Evolutionary conservation across 352 stramenopile genomes (phyloP).

Genomic region (Pythium insidiosum): DNA sequence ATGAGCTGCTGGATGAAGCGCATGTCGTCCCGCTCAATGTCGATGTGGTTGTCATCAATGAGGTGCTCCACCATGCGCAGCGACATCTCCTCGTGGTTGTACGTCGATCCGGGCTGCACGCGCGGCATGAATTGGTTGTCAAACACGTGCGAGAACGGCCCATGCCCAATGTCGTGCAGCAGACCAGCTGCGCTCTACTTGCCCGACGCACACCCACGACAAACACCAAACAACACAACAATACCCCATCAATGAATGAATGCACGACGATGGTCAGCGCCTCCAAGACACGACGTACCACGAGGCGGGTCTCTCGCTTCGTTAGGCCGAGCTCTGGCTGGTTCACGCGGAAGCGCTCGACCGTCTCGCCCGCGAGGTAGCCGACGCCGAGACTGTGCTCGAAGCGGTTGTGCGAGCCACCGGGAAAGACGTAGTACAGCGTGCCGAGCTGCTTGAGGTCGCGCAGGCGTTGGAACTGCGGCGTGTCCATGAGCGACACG

Average conservation of each 20-base stretch:
- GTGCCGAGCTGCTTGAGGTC: constrained; percentile 93
- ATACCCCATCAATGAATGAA: too few relatives aligned
- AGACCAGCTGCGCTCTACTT: constrained; percentile 70
- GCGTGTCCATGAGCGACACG: constrained; percentile 86
- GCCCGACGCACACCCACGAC: too few relatives aligned
- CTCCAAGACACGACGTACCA: constrained; percentile 24
- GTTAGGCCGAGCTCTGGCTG: constrained; percentile 90
- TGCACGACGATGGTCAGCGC: too few relatives aligned
- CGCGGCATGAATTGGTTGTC: constrained; percentile 86
- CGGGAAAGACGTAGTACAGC: constrained; percentile 83
- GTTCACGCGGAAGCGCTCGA: constrained; percentile 68
- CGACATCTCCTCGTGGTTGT: constrained; percentile 83
- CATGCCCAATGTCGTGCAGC: constrained; percentile 89
- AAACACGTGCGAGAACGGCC: constrained; percentile 95
- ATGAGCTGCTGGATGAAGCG: constrained; percentile 78
- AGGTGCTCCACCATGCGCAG: constrained; percentile 73
- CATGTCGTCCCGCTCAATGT: constrained; percentile 55
- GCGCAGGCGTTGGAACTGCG: constrained; percentile 92
- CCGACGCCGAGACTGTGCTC: constrained; percentile 94
- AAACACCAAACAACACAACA: too few relatives aligned
- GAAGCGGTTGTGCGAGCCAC: constrained; percentile 91
- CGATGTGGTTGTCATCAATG: constrained; percentile 75
- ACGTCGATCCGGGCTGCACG: constrained; percentile 28
- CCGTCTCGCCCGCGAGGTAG: constrained; percentile 87
- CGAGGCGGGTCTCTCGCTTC: constrained; percentile 61